Percentiles rank a stretch among this genome's conserved stretches.
Conservation (phyloP, 2,329 filamentous ascomycete genomes). For the Lasiodiplodia sp. region DNA sequence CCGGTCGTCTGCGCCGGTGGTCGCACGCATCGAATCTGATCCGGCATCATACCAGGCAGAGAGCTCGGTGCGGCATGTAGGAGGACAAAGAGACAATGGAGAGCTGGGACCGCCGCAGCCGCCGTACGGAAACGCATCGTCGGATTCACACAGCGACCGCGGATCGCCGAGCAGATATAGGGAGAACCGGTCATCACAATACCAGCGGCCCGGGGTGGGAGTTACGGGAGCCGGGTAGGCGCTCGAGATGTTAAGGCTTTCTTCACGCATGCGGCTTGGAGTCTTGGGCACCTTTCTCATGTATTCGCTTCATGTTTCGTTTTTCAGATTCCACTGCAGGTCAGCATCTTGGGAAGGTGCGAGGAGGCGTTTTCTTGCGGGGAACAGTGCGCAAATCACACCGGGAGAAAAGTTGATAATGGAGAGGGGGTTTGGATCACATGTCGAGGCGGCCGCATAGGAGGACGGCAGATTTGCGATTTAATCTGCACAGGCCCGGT, state of each 20-base stretch:
- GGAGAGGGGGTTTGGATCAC: constrained; percentile 19
- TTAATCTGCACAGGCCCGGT: constrained; percentile 12
- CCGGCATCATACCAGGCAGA: constrained; percentile 84
- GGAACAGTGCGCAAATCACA: constrained; percentile 18
- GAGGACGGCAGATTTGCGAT: constrained; percentile 20
- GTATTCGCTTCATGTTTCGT: constrained; percentile 24
- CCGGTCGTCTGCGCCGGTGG: constrained; percentile 59
- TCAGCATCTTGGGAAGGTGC: constrained; percentile 27
- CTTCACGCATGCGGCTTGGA: constrained; percentile 24
- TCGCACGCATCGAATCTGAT: constrained; percentile 85
- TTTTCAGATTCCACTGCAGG: constrained; percentile 23
- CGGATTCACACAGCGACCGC: constrained; percentile 34
- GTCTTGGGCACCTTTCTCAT: constrained; percentile 27
- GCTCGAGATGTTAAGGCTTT: constrained; percentile 14
- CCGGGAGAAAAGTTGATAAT: constrained; percentile 23
- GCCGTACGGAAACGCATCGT: constrained; percentile 44
- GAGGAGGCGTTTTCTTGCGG: constrained; percentile 25
- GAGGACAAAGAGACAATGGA: constrained; percentile 37
- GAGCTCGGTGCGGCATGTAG: constrained; percentile 79
- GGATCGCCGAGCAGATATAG: constrained; percentile 48
- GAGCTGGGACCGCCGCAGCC: constrained; percentile 45
- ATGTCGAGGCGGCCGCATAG: constrained; percentile 17
- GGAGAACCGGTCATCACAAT: constrained; percentile 42
- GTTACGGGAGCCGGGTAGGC: constrained; percentile 18
- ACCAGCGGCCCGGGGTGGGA: constrained; percentile 44